phyloP scores from a whole-genome alignment of 345 rosid genomes.

The Gossypium bickii region DNA sequence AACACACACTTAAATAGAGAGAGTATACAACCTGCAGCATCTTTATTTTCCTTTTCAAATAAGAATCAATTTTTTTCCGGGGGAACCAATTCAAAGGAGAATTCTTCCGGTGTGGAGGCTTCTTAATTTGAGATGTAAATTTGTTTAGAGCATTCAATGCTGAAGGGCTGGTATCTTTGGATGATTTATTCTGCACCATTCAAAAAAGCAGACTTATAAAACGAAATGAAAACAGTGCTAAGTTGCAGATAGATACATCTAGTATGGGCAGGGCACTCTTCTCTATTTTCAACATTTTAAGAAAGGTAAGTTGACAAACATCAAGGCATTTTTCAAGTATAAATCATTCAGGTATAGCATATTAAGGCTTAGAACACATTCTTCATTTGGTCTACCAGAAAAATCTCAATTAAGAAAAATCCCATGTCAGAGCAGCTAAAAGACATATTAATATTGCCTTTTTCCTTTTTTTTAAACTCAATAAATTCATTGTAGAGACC shows the following conservation, averaged over 20 bases:
- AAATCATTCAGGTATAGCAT: neutral
- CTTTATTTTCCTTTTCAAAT: slow-evolving; percentile 76
- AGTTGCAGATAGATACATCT: neutral
- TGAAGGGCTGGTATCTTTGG: slow-evolving; percentile 50
- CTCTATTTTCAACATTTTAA: neutral
- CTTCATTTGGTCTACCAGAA: neutral
- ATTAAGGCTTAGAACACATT: neutral
- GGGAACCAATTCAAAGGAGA: slow-evolving; percentile 89
- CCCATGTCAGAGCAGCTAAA: neutral
- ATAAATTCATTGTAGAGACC: neutral
- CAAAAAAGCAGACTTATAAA: slow-evolving; percentile 7
- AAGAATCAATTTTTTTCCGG: slow-evolving; percentile 72
- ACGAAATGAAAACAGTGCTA: neutral
- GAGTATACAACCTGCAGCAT: slow-evolving; percentile 71
- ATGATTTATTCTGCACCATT: slow-evolving; percentile 50
- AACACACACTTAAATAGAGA: neutral
- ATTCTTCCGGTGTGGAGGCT: slow-evolving; percentile 71
- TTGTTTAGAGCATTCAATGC: slow-evolving; percentile 47
- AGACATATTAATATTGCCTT: neutral
- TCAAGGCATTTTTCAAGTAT: neutral
- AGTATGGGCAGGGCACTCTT: neutral
- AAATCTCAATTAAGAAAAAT: neutral
- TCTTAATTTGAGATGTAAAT: slow-evolving; percentile 64
- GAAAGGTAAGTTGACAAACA: neutral
- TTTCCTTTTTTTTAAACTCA: neutral